These are phyloP conservation scores for Pythium volutum DNA, from an alignment of 352 stramenopile species.

Conservation along the genomic window DNA sequence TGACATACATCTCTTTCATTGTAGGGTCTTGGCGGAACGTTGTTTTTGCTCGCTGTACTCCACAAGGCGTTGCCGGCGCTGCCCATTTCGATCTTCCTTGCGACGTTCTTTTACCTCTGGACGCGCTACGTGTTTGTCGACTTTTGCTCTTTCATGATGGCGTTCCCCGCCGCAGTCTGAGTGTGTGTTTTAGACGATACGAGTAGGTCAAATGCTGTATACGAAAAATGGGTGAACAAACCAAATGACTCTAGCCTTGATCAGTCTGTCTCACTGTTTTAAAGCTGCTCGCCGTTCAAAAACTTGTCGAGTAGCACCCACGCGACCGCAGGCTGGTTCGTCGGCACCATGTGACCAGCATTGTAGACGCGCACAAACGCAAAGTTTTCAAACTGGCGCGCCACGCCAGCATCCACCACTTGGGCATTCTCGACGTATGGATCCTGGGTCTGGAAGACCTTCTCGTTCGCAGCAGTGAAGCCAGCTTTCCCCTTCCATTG, in stretches of 20 bases:
- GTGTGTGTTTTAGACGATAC: neutral
- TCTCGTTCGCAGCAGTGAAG: slow-evolving; percentile 47
- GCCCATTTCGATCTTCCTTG: slow-evolving; percentile 92
- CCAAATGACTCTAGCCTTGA: too few relatives aligned
- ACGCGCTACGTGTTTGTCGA: slow-evolving; percentile 82
- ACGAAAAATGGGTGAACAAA: too few relatives aligned
- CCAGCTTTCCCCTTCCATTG: slow-evolving; percentile 78
- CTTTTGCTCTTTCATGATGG: slow-evolving; percentile 81
- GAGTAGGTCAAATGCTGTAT: too few relatives aligned
- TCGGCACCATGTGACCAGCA: slow-evolving; percentile 88
- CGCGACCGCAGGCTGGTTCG: slow-evolving; percentile 77
- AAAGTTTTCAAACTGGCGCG: slow-evolving; percentile 30
- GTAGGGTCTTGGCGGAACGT: slow-evolving; percentile 90
- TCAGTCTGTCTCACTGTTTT: too few relatives aligned
- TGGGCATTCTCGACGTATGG: neutral
- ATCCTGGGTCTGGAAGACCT: slow-evolving; percentile 20
- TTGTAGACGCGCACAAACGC: slow-evolving; percentile 87
- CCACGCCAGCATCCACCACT: slow-evolving; percentile 19
- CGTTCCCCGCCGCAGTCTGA: slow-evolving; percentile 20
- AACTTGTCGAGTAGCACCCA: slow-evolving; percentile 84
- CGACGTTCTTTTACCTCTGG: slow-evolving; percentile 81
- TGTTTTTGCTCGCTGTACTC: slow-evolving; percentile 94
- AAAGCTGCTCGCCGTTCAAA: slow-evolving; percentile 26
- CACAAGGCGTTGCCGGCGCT: slow-evolving; percentile 94
- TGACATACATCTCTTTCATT: slow-evolving; percentile 13